Conservation (phyloP, 306 rosid genomes). For the Argentina anserina region DNA sequence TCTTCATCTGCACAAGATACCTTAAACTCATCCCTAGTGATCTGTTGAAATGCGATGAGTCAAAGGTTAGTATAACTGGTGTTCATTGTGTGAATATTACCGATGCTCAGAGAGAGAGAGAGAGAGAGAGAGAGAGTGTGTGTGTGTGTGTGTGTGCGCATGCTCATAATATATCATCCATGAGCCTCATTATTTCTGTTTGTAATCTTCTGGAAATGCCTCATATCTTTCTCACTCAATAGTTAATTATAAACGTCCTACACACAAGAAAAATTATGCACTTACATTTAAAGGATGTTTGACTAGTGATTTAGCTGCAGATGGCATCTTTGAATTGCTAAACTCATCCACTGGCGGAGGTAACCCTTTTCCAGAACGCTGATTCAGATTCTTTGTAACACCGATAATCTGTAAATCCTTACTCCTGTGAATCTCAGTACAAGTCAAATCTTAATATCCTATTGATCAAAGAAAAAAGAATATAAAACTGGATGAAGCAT, state of each 20-base stretch:
- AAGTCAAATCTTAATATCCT: constrained; percentile 21
- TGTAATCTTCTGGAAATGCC: neutral
- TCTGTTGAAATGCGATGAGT: constrained; percentile 39
- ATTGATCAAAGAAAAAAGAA: neutral
- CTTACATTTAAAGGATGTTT: constrained; percentile 61
- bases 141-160: too few species aligned
- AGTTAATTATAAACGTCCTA: neutral
- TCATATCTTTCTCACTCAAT: neutral
- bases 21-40: constrained; percentile 29
- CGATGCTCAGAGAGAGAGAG: neutral
- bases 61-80: neutral
- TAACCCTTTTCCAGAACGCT: constrained; percentile 56
- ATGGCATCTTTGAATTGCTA: constrained; percentile 22
- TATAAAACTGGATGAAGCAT: neutral
- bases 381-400: constrained; percentile 55
- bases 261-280: neutral
- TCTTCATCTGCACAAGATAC: constrained; percentile 61
- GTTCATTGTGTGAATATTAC: neutral
- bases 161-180: neutral
- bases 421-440: constrained; percentile 58
- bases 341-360: constrained; percentile 73
- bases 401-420: constrained; percentile 78
- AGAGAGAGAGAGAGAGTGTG: too few species aligned
- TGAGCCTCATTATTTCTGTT: neutral
- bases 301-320: constrained; percentile 50